phyloP scores from a whole-genome alignment of 768 basidiomycete genomes.

The Boletus bicolor region DNA sequence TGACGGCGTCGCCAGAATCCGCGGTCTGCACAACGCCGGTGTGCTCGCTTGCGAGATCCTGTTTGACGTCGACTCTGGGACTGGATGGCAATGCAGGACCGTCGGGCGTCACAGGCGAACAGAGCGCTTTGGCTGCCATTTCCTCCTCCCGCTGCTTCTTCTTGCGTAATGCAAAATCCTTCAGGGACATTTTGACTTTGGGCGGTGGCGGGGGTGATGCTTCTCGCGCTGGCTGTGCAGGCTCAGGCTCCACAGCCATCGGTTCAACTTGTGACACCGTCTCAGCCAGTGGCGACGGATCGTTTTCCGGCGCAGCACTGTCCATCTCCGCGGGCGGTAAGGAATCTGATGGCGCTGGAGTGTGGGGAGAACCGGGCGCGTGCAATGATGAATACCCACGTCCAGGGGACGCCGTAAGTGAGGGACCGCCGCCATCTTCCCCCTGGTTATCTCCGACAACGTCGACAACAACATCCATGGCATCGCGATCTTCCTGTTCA shows the following conservation, averaged over 20 bases:
- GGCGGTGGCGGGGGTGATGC: conserved; percentile 37
- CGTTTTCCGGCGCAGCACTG: background rate
- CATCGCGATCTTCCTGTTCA: conserved; percentile 8
- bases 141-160: conserved; percentile 51
- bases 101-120: conserved; percentile 22
- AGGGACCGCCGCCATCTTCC: background rate
- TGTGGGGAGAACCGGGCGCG: background rate
- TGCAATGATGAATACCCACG: background rate
- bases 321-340: background rate
- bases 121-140: conserved; percentile 28
- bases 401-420: background rate
- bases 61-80: conserved; percentile 17
- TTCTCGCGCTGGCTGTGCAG: conserved; percentile 8
- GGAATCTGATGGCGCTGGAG: background rate
- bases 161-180: conserved; percentile 56
- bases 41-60: conserved; percentile 13
- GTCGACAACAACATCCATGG: conserved; percentile 23
- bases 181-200: conserved; percentile 55
- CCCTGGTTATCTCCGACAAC: conserved; percentile 1
- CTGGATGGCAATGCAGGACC: conserved; percentile 15
- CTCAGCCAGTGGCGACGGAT: background rate
- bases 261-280: conserved; percentile 6
- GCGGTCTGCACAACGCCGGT: background rate
- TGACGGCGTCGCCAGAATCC: background rate
- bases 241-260: conserved; percentile 5